Evolutionary conservation across 805 yeast species (phyloP), one percentile per base, ranked within the genome.

Genomic region (Candida pini): DNA sequence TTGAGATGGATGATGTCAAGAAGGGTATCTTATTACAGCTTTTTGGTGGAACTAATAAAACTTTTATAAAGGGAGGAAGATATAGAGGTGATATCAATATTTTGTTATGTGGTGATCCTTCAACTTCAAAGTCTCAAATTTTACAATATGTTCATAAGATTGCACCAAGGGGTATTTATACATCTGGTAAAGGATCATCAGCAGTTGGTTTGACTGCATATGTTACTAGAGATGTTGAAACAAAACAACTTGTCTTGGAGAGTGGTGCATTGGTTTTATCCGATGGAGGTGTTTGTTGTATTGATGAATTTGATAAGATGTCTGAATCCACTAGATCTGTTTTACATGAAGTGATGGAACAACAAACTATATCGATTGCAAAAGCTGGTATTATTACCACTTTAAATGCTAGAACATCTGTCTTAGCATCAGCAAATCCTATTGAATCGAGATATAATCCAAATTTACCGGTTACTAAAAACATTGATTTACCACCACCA

Each of bases 181-280:
- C 99, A 4, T 89, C 97, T 1, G 99, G 99, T 60, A 92, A 92
- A 53, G 98, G 98, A 33, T 88, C 97, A 1, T 92, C 98, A 21
- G 99, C 99, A 0, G 99, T 92, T 32, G 99, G 99, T 69, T 69
- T 92, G 53, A 92, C 99, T 1, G 98, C 99, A 0, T 92, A 92
- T 57, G 81, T 92, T 36, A 89, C 98, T 7, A 71, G 96, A 53
- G 99, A 92, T 57, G 72, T 84, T 18, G 97, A 92, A 51, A 87
- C 97, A 0, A 84, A 78, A 51, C 98, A 92, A 58, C 63, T 90
- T 32, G 98, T 92, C 3, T 69, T 92, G 34, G 99, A 92, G 57
- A 76, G 88, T 51, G 99, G 99, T 58, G 99, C 99, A 0, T 69
- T 92, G 44, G 97, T 92, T 10, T 68, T 92, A 28, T 86, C 96